phyloP scores from a whole-genome alignment of 2,329 filamentous ascomycete species.

The Pleoardoris graminearum region DNA sequence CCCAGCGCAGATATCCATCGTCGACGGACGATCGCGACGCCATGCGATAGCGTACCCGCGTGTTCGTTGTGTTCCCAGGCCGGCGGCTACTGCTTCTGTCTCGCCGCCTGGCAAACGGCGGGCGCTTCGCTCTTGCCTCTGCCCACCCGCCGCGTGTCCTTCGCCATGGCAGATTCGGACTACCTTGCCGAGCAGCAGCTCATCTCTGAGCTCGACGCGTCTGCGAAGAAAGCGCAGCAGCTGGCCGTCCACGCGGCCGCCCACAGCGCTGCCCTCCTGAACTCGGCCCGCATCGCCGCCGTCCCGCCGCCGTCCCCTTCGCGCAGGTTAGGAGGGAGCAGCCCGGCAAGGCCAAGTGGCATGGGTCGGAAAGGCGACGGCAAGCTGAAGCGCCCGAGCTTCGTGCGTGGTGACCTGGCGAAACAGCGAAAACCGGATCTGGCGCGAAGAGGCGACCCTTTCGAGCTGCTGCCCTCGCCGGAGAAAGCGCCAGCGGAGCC shows the following conservation, averaged over 20 bases:
- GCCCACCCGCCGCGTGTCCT: not conserved
- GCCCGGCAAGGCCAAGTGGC: conserved; percentile 1
- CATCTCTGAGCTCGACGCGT: conserved; percentile 21
- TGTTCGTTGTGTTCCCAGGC: too few species aligned
- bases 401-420: conserved; percentile 9
- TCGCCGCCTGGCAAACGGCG: too few species aligned
- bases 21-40: too few species aligned
- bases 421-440: conserved; percentile 10
- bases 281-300: conserved; percentile 29
- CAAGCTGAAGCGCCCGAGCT: conserved; percentile 25
- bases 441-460: conserved; percentile 18
- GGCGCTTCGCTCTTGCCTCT: not conserved
- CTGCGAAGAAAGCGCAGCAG: conserved; percentile 7
- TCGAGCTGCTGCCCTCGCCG: conserved; percentile 26
- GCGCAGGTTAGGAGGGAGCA: not conserved
- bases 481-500: conserved; percentile 19
- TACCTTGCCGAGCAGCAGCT: conserved; percentile 31
- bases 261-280: conserved; percentile 32
- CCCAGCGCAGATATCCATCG: too few species aligned
- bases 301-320: not conserved
- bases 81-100: too few species aligned
- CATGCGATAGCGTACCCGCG: too few species aligned
- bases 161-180: conserved; percentile 4
- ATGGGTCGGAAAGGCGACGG: conserved; percentile 11
- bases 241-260: conserved; percentile 17